These are phyloP conservation scores for Clohesyomyces aquaticus DNA, from an alignment of 495 filamentous ascomycete genomes.

Conservation along the genomic window DNA sequence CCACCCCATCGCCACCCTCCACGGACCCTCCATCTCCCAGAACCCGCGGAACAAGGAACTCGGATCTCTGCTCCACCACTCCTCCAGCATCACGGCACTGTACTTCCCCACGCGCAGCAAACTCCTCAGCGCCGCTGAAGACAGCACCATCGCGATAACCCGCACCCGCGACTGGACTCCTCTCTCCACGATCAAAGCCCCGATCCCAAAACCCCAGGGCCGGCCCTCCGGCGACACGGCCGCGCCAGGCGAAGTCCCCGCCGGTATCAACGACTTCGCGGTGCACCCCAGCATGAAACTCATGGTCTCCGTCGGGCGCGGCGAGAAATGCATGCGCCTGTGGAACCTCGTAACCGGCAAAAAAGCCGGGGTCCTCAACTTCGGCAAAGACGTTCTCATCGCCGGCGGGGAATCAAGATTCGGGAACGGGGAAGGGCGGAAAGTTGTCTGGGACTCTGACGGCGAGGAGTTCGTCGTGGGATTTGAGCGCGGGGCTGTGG, in stretches of 20 bases:
- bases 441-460: slow-evolving; percentile 77
- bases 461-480: slow-evolving; percentile 83
- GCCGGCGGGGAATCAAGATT: slow-evolving; percentile 75
- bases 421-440: slow-evolving; percentile 79
- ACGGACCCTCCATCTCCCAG: slow-evolving; percentile 70
- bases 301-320: slow-evolving; percentile 86
- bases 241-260: slow-evolving; percentile 75
- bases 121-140: slow-evolving; percentile 79
- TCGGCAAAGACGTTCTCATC: slow-evolving; percentile 66
- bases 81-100: slow-evolving; percentile 74
- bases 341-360: slow-evolving; percentile 98
- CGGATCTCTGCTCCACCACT: slow-evolving; percentile 84
- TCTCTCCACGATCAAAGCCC: slow-evolving; percentile 87
- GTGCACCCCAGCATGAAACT: slow-evolving; percentile 96
- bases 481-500: slow-evolving; percentile 82
- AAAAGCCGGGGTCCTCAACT: slow-evolving; percentile 89
- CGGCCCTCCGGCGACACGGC: slow-evolving; percentile 91
- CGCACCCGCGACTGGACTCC: slow-evolving; percentile 87
- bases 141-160: slow-evolving; percentile 84
- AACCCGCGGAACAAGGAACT: slow-evolving; percentile 87
- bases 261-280: slow-evolving; percentile 93
- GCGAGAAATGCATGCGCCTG: slow-evolving; percentile 86
- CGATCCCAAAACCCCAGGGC: slow-evolving; percentile 78
- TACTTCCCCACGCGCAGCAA: slow-evolving; percentile 86
- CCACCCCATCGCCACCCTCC: slow-evolving; percentile 58